These are phyloP conservation scores for Cornus controversa DNA, from an alignment of 148 eudicot genomes.

Conservation along the genomic window DNA sequence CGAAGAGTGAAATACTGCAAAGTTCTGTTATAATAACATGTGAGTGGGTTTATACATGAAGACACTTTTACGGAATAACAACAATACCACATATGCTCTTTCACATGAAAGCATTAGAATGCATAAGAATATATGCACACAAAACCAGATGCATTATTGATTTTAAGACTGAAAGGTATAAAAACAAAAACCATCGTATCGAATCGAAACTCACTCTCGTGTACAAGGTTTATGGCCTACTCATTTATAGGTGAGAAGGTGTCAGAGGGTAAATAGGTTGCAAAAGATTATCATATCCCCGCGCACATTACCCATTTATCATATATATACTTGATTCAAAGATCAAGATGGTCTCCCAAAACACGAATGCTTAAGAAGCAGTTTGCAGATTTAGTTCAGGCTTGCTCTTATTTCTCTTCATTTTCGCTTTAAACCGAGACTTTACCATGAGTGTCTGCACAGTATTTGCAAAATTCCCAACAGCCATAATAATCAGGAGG, in stretches of 20 bases:
- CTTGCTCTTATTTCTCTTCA: slow-evolving; percentile 42
- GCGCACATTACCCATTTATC: background rate
- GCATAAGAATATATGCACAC: background rate
- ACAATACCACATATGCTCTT: background rate
- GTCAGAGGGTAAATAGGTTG: background rate
- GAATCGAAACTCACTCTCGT: background rate
- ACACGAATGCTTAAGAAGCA: slow-evolving; percentile 16
- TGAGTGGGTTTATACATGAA: background rate
- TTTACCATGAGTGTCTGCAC: slow-evolving; percentile 41
- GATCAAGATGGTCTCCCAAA: background rate
- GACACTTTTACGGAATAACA: background rate
- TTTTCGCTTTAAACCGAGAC: slow-evolving; percentile 48
- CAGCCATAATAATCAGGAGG: slow-evolving; percentile 56
- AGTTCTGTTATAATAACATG: background rate
- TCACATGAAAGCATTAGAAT: background rate
- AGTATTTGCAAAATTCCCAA: slow-evolving; percentile 46
- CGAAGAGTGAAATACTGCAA: background rate
- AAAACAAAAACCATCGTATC: background rate
- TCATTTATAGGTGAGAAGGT: background rate
- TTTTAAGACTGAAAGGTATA: background rate
- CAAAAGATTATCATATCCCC: background rate
- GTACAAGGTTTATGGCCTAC: background rate
- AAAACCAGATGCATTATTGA: background rate
- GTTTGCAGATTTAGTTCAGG: slow-evolving; percentile 20
- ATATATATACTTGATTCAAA: background rate